Evolutionary conservation across 768 basidiomycete species (phyloP).

Genomic region (Trametes maxima): DNA sequence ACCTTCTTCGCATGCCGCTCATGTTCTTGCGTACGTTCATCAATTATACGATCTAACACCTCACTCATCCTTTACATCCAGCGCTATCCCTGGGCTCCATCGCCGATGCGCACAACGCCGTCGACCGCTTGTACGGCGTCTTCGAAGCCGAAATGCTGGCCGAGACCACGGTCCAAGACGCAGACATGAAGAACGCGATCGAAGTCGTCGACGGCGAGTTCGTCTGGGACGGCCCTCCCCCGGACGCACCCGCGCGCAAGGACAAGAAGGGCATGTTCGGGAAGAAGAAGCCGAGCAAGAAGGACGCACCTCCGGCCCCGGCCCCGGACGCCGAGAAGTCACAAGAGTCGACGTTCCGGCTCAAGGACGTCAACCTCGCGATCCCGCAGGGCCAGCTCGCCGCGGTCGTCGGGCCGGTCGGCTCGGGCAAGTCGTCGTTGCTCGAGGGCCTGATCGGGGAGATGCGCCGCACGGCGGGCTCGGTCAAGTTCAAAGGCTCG

Average conservation of each 20-base stretch:
- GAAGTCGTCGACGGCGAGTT: slow-evolving; percentile 62
- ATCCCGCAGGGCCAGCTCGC: slow-evolving; percentile 79
- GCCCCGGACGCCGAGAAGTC: slow-evolving; percentile 41
- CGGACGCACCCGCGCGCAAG: slow-evolving; percentile 41
- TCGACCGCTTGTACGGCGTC: slow-evolving; percentile 72
- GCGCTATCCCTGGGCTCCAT: slow-evolving; percentile 75
- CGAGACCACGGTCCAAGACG: slow-evolving; percentile 58
- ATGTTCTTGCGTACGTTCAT: slow-evolving; percentile 59
- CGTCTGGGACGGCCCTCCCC: slow-evolving; percentile 71
- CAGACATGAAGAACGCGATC: slow-evolving; percentile 61
- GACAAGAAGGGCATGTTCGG: slow-evolving; percentile 36
- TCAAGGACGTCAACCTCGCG: slow-evolving; percentile 62
- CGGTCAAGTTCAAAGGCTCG: slow-evolving; percentile 68
- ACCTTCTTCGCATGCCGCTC: slow-evolving; percentile 77
- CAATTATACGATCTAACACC: not conserved
- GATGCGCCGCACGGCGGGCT: slow-evolving; percentile 73
- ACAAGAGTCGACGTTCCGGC: slow-evolving; percentile 53
- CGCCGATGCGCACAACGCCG: slow-evolving; percentile 83
- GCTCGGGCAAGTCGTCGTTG: slow-evolving; percentile 68
- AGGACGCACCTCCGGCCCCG: slow-evolving; percentile 29
- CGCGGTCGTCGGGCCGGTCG: slow-evolving; percentile 82
- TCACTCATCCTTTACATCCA: slow-evolving; percentile 31
- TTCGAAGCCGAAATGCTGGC: slow-evolving; percentile 82
- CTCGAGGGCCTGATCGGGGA: slow-evolving; percentile 80
- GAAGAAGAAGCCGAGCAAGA: slow-evolving; percentile 31